phyloP scores from a whole-genome alignment of 495 filamentous ascomycete genomes.

The Penicillium longicatenatum region DNA sequence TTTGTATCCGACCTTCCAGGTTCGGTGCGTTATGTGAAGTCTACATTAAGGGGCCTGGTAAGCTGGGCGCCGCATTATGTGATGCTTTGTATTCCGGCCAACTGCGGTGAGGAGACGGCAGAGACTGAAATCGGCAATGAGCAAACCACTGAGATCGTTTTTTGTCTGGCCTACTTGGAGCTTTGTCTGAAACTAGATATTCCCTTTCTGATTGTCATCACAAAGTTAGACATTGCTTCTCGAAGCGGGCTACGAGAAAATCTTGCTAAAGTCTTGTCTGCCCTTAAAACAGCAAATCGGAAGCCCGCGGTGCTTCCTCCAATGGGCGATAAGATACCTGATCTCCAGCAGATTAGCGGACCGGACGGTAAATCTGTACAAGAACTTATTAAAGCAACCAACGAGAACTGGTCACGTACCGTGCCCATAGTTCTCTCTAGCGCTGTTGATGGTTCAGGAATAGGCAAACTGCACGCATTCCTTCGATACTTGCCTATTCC shows the following conservation, averaged over 20 bases:
- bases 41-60: constrained; percentile 82
- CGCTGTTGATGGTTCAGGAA: constrained; percentile 80
- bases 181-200: constrained; percentile 78
- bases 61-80: constrained; percentile 97
- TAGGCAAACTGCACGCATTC: constrained; percentile 79
- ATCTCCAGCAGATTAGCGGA: constrained; percentile 40
- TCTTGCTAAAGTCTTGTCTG: constrained; percentile 71
- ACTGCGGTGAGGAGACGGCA: constrained; percentile 58
- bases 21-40: constrained; percentile 82
- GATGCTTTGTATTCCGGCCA: constrained; percentile 82
- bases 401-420: constrained; percentile 48
- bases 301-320: constrained; percentile 67
- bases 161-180: constrained; percentile 79
- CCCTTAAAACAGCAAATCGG: constrained; percentile 72
- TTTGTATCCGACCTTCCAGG: constrained; percentile 91
- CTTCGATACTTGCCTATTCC: constrained; percentile 78
- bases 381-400: constrained; percentile 44
- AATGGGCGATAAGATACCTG: constrained; percentile 28
- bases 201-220: constrained; percentile 78
- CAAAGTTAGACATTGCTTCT: constrained; percentile 86
- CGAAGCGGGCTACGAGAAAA: constrained; percentile 66
- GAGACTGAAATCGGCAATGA: constrained; percentile 54
- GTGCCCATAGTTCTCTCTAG: constrained; percentile 91
- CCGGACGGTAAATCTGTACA: constrained; percentile 54
- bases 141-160: constrained; percentile 59